Conservation (phyloP, 768 basidiomycete genomes). For the Trametes villosa region DNA sequence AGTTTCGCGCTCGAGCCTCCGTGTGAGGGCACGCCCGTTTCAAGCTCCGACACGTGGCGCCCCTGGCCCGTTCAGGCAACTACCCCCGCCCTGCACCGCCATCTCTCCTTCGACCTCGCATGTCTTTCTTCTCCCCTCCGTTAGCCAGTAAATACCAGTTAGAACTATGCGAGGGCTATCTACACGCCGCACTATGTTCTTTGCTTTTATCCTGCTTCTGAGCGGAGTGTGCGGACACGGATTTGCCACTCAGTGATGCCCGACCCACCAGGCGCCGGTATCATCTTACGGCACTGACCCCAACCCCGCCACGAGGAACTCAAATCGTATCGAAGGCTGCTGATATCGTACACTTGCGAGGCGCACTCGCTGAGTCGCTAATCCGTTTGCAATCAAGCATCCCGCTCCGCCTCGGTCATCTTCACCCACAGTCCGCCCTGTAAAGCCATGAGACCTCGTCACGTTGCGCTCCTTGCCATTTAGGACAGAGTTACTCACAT, state of each 20-base stretch:
- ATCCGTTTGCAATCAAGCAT: background rate
- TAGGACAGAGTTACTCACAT: slow-evolving; percentile 26
- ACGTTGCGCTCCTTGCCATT: background rate
- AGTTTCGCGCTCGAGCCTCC: slow-evolving; percentile 23
- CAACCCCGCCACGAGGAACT: background rate
- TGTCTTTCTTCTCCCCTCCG: background rate
- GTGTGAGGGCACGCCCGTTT: slow-evolving; percentile 26
- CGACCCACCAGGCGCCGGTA: background rate
- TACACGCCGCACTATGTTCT: background rate
- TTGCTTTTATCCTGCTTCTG: background rate
- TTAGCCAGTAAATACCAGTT: background rate
- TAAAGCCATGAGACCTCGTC: background rate
- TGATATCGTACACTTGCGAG: background rate
- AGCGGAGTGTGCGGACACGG: background rate
- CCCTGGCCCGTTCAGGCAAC: slow-evolving; percentile 10
- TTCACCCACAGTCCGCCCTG: slow-evolving; percentile 37
- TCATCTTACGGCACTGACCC: slow-evolving; percentile 6
- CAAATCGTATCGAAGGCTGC: background rate
- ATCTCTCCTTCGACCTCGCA: background rate
- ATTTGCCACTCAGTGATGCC: slow-evolving; percentile 3
- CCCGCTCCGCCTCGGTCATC: slow-evolving; percentile 28
- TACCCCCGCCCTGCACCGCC: background rate
- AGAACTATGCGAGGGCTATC: no score
- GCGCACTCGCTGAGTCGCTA: no score
- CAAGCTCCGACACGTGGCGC: slow-evolving; percentile 32